Evolutionary conservation across 441 rosid genomes (phyloP).

Genomic region (Manihot esculenta): DNA sequence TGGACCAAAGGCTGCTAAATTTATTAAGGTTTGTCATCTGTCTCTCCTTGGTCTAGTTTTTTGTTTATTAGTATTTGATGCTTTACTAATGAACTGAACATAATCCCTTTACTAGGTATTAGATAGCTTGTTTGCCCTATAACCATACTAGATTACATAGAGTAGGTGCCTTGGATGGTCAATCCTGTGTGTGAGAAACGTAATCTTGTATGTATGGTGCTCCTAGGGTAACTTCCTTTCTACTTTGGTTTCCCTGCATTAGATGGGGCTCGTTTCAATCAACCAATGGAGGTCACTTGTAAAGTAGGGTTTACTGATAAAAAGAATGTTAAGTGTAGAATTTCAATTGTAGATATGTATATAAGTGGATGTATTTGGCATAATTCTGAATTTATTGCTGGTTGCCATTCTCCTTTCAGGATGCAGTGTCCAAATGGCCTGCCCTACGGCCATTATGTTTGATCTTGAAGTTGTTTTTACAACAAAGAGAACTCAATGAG

Average conservation of each 20-base stretch:
- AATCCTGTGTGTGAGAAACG: neutral
- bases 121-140: neutral
- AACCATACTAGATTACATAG: neutral
- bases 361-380: neutral
- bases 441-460: conserved; percentile 77
- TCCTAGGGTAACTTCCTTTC: neutral
- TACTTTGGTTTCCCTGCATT: neutral
- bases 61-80: neutral
- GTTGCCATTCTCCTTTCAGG: conserved; percentile 40
- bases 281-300: neutral
- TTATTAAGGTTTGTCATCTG: conserved; percentile 66
- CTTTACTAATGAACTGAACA: neutral
- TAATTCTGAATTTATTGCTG: neutral
- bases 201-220: neutral
- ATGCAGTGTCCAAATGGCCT: conserved; percentile 67
- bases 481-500: conserved; percentile 95
- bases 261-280: neutral
- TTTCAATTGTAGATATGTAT: neutral
- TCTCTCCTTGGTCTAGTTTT: neutral
- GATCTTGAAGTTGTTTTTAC: conserved; percentile 85
- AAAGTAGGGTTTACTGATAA: neutral
- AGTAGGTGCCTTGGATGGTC: neutral
- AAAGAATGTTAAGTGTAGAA: neutral
- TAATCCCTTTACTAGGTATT: neutral
- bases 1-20: conserved; percentile 96